Conservation (phyloP, 169 alveolate genomes). For the Eimeria acervulina region DNA sequence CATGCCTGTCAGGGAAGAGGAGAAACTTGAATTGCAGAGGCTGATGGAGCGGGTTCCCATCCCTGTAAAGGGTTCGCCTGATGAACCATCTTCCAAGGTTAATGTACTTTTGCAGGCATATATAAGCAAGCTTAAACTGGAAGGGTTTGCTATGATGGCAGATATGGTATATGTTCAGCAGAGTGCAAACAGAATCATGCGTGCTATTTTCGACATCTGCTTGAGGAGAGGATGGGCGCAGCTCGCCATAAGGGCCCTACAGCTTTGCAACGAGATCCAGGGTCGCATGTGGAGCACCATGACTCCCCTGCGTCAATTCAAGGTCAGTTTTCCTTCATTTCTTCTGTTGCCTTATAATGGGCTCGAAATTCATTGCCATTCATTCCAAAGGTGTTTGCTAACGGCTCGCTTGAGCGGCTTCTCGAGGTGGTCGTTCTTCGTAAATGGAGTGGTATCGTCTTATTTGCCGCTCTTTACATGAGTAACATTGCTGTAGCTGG, state of each 20-base stretch:
- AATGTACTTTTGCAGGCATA: conserved; percentile 98
- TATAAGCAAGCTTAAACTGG: conserved; percentile 97
- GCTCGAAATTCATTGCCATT: not conserved
- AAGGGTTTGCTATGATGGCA: conserved; percentile 98
- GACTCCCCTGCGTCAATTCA: conserved; percentile 99
- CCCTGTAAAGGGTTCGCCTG: conserved; percentile 94
- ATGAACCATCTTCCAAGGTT: conserved; percentile 95
- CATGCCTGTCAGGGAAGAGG: conserved; percentile 99
- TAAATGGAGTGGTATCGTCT: not conserved
- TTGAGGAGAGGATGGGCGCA: conserved; percentile 97
- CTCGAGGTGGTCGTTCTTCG: not conserved
- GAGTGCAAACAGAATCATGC: conserved; percentile 99
- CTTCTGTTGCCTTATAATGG: not conserved
- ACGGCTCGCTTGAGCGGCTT: not conserved
- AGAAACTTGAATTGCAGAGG: conserved; percentile 96
- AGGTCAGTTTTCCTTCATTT: conserved; percentile 85
- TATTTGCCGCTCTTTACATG: not conserved
- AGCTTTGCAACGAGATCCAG: conserved; percentile 98
- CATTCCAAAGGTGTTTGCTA: not conserved
- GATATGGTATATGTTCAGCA: conserved; percentile 99
- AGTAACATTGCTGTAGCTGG: not conserved
- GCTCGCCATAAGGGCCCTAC: conserved; percentile 94
- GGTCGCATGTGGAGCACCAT: conserved; percentile 98
- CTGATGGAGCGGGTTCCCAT: conserved; percentile 97
- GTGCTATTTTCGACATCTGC: conserved; percentile 98